phyloP scores from a whole-genome alignment of 345 rosid species.

The Eucalyptus regnans region DNA sequence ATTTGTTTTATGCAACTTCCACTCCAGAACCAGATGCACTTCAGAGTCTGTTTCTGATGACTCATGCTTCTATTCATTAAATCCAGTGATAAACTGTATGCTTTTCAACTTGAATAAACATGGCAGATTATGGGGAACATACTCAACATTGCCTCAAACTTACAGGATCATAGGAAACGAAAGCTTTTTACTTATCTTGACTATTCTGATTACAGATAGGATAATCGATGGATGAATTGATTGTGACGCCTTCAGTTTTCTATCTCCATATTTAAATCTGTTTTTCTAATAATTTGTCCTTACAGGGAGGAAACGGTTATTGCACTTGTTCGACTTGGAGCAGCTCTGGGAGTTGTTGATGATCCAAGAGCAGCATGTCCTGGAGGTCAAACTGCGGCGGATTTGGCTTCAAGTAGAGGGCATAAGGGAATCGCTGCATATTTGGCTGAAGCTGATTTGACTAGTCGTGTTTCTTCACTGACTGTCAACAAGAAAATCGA shows the following conservation, averaged over 20 bases:
- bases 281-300: background rate
- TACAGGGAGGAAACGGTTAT: conserved; percentile 52
- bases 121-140: background rate
- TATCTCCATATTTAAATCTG: background rate
- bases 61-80: background rate
- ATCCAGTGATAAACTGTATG: background rate
- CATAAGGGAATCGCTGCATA: conserved; percentile 66
- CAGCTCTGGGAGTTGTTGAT: conserved; percentile 43
- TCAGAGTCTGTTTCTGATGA: background rate
- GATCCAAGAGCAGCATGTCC: conserved; percentile 52
- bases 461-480: conserved; percentile 26
- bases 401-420: conserved; percentile 48
- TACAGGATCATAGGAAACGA: background rate
- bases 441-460: conserved; percentile 43
- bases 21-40: background rate
- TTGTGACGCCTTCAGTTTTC: background rate
- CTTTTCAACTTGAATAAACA: background rate
- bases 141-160: background rate
- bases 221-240: background rate
- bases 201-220: background rate
- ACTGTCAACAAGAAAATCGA: conserved; percentile 3
- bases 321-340: conserved; percentile 37
- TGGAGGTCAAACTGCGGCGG: conserved; percentile 53
- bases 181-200: background rate
- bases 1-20: background rate